Conservation (phyloP, 345 rosid genomes). For the Firmiana major region DNA sequence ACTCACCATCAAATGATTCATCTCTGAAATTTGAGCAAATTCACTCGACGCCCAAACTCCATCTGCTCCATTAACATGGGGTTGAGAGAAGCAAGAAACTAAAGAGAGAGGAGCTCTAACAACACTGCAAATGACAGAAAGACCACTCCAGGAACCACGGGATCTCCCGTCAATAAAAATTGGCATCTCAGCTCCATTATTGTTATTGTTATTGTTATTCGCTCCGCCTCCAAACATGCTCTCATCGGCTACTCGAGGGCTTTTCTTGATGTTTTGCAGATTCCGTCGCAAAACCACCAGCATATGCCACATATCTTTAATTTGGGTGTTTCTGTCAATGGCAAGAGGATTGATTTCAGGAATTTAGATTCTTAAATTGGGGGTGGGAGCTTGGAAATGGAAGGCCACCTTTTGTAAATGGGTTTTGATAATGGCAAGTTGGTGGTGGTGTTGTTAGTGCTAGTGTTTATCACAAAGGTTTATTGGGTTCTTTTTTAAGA, state of each 20-base stretch:
- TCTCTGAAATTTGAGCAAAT: conserved; percentile 55
- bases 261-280: conserved; percentile 52
- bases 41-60: conserved; percentile 74
- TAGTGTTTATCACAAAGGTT: conserved; percentile 29
- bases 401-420: conserved; percentile 5
- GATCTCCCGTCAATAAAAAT: conserved; percentile 11
- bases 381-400: neutral
- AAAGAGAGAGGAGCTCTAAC: conserved; percentile 49
- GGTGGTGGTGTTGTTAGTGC: conserved; percentile 44
- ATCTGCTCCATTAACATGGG: conserved; percentile 59
- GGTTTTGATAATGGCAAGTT: conserved; percentile 28
- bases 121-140: conserved; percentile 36
- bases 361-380: neutral
- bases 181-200: conserved; percentile 23
- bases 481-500: conserved; percentile 26
- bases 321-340: neutral
- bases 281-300: conserved; percentile 37
- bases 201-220: conserved; percentile 11
- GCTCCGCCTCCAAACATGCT: conserved; percentile 35
- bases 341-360: conserved; percentile 11
- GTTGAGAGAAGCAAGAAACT: conserved; percentile 68
- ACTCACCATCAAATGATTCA: conserved; percentile 82
- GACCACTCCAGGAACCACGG: conserved; percentile 24
- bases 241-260: conserved; percentile 76
- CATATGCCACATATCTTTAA: conserved; percentile 35